Conservation (phyloP, 2,329 filamentous ascomycete genomes). For the Daldinia sp. region DNA sequence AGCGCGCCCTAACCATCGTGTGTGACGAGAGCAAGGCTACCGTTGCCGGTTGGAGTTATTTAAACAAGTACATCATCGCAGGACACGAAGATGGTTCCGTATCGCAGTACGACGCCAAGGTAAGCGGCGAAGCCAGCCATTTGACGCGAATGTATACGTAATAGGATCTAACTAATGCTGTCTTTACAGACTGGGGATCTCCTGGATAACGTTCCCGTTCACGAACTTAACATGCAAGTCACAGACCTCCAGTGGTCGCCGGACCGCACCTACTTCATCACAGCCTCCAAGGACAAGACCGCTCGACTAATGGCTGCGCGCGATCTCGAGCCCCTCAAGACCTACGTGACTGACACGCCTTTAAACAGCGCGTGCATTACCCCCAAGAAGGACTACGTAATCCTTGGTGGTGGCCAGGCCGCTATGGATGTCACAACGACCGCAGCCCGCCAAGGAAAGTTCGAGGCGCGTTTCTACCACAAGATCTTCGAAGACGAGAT, state of each 20-base stretch:
- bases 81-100: conserved; percentile 96
- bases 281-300: conserved; percentile 96
- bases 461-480: conserved; percentile 99
- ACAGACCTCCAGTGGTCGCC: conserved; percentile 94
- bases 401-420: conserved; percentile 96
- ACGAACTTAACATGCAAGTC: conserved; percentile 84
- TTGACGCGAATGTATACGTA: background rate
- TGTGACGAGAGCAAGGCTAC: conserved; percentile 97
- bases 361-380: conserved; percentile 96
- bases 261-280: conserved; percentile 98
- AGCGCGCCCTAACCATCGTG: conserved; percentile 85
- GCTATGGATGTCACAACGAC: conserved; percentile 99
- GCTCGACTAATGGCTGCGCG: conserved; percentile 84
- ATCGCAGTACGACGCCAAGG: conserved; percentile 91
- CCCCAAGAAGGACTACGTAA: conserved; percentile 95
- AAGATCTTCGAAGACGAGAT: conserved; percentile 99
- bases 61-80: conserved; percentile 95
- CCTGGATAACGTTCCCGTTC: conserved; percentile 80
- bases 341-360: conserved; percentile 89
- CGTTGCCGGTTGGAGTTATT: conserved; percentile 94
- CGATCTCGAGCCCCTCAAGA: conserved; percentile 92
- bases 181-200: conserved; percentile 75
- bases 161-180: conserved; percentile 21
- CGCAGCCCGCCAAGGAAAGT: conserved; percentile 93
- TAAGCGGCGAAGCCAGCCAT: conserved; percentile 46